These are phyloP conservation scores for Papiliotrema fonsecae DNA, from an alignment of 1,284 basidiomycete species.

Conservation along the genomic window DNA sequence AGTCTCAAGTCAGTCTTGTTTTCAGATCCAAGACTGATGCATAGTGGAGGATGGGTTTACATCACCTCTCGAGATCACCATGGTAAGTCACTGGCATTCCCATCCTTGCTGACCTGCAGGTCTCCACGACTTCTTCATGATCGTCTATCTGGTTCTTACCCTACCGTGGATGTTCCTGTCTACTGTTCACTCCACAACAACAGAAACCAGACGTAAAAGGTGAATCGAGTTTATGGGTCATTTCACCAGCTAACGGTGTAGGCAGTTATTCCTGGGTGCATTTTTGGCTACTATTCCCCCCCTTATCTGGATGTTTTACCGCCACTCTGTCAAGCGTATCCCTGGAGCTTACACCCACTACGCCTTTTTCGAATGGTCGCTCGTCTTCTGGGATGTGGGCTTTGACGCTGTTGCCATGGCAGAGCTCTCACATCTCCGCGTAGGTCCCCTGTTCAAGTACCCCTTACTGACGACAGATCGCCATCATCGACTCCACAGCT, in stretches of 20 bases:
- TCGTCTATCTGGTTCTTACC: conserved; percentile 72
- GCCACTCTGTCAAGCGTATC: conserved; percentile 71
- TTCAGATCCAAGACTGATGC: conserved; percentile 11
- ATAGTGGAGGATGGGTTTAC: conserved; percentile 75
- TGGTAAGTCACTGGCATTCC: conserved; percentile 21
- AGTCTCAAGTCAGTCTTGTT: conserved; percentile 5
- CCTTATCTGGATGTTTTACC: conserved; percentile 75
- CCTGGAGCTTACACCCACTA: conserved; percentile 83
- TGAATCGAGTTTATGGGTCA: conserved; percentile 46
- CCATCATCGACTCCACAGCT: conserved; percentile 17
- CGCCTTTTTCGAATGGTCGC: conserved; percentile 79
- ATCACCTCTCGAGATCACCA: conserved; percentile 58
- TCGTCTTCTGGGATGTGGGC: conserved; percentile 71
- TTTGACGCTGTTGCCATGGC: conserved; percentile 66
- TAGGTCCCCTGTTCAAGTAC: conserved; percentile 10
- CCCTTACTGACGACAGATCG: conserved; percentile 15
- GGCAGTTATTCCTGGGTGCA: conserved; percentile 19
- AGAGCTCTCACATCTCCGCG: conserved; percentile 55
- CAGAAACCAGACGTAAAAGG: conserved; percentile 51
- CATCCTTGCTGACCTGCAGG: conserved; percentile 48
- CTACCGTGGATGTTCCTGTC: conserved; percentile 83
- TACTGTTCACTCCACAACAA: conserved; percentile 49
- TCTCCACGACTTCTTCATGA: conserved; percentile 84
- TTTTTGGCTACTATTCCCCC: conserved; percentile 69
- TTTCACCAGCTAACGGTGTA: conserved; percentile 21